phyloP scores from a whole-genome alignment of 148 eudicot genomes.

The Vaccinium corymbosum region DNA sequence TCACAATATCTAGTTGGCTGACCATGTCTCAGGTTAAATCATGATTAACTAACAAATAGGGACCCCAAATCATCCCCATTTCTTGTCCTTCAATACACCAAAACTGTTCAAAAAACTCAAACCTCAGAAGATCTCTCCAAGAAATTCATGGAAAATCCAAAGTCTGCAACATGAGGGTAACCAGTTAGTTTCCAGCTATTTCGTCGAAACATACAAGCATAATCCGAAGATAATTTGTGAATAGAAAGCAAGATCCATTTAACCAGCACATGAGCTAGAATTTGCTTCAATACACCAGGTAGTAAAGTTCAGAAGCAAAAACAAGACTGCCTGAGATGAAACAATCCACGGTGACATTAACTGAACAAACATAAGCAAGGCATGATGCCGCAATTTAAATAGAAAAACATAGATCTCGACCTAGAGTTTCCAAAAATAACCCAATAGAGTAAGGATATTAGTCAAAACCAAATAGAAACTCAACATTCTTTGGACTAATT shows the following conservation, averaged over 20 bases:
- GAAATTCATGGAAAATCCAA: not conserved
- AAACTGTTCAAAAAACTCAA: not conserved
- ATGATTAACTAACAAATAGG: not conserved
- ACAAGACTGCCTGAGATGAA: not conserved
- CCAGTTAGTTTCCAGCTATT: not conserved
- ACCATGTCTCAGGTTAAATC: not conserved
- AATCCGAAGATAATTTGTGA: not conserved
- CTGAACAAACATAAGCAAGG: not conserved
- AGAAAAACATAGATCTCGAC: not conserved
- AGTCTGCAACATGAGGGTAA: not conserved
- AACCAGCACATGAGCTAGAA: not conserved
- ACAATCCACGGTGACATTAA: not conserved
- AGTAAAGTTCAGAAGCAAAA: not conserved
- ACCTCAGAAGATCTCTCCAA: not conserved
- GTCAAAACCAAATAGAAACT: not conserved
- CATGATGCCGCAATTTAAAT: too few species aligned
- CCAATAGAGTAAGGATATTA: not conserved
- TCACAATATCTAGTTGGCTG: constrained; percentile 4
- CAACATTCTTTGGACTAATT: not conserved
- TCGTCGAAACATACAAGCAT: not conserved
- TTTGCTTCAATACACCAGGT: not conserved
- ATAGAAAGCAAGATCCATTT: not conserved
- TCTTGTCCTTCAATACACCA: not conserved
- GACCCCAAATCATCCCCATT: not conserved
- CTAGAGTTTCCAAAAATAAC: not conserved